These are phyloP conservation scores for Verticillium nonalfalfae DNA, from an alignment of 2,329 filamentous ascomycete genomes.

Conservation along the genomic window DNA sequence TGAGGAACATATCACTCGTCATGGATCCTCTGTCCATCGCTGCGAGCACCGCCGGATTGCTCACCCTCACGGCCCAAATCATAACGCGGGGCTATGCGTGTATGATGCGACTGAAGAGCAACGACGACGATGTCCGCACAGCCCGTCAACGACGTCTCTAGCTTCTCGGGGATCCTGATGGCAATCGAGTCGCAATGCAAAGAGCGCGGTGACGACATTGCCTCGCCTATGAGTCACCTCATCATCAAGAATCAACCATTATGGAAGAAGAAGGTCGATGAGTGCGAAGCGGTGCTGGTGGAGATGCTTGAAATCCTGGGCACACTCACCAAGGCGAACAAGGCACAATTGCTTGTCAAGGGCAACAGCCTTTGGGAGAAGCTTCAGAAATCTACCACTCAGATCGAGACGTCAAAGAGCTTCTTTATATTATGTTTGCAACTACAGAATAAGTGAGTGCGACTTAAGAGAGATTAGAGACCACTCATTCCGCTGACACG, in stretches of 20 bases:
- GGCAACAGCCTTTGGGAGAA: background rate
- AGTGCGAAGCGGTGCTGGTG: background rate
- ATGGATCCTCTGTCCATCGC: constrained; percentile 4
- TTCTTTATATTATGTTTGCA: background rate
- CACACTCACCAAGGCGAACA: background rate
- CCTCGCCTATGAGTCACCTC: background rate
- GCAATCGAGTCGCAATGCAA: background rate
- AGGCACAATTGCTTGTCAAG: background rate
- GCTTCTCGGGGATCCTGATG: background rate
- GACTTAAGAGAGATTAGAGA: too few species aligned
- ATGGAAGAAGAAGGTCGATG: background rate
- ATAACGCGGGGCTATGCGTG: background rate
- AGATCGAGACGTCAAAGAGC: background rate
- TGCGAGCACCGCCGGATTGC: constrained; percentile 1
- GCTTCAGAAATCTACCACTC: background rate
- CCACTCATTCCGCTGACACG: too few species aligned
- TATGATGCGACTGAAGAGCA: background rate
- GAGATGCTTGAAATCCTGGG: background rate
- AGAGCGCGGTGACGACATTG: background rate
- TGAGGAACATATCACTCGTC: too few species aligned
- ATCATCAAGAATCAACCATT: background rate
- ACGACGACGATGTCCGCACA: background rate
- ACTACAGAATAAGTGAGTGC: background rate
- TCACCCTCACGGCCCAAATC: background rate
- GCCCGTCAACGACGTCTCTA: background rate